Evolutionary conservation across 192 early-diverging fungal species (phyloP).

Genomic region (Linnemannia zychae): DNA sequence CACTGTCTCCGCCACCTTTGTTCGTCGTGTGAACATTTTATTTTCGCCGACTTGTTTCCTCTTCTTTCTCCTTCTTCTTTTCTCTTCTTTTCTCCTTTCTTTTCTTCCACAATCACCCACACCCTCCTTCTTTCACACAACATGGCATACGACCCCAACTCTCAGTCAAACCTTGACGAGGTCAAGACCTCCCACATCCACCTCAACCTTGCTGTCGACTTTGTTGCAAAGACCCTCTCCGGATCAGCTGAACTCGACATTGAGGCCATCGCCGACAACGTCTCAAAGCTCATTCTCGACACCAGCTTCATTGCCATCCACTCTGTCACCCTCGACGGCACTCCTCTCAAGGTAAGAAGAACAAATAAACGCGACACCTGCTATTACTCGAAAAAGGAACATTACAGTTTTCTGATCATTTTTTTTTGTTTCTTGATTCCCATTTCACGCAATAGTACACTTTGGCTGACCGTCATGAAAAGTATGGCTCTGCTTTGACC

Average conservation of each 20-base stretch:
- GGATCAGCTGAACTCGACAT: slow-evolving; percentile 78
- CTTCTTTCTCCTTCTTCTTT: background rate
- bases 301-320: slow-evolving; percentile 72
- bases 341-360: slow-evolving; percentile 36
- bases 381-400: background rate
- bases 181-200: slow-evolving; percentile 82
- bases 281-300: slow-evolving; percentile 77
- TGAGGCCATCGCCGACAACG: slow-evolving; percentile 64
- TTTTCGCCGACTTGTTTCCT: no score
- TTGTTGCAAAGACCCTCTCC: slow-evolving; percentile 73
- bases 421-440: background rate
- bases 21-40: background rate
- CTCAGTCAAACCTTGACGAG: slow-evolving; percentile 84
- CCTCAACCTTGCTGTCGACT: slow-evolving; percentile 83
- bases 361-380: background rate
- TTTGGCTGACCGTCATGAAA: slow-evolving; percentile 68
- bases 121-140: background rate
- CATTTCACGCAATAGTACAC: slow-evolving; percentile 54
- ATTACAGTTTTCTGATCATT: slow-evolving; percentile 2
- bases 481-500: slow-evolving; percentile 80
- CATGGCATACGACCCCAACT: slow-evolving; percentile 83
- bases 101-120: background rate
- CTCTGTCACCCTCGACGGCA: slow-evolving; percentile 47
- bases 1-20: no score
- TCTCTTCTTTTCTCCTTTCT: background rate